phyloP scores from a whole-genome alignment of 2,329 filamentous ascomycete species.

The Fusarium irregulare region DNA sequence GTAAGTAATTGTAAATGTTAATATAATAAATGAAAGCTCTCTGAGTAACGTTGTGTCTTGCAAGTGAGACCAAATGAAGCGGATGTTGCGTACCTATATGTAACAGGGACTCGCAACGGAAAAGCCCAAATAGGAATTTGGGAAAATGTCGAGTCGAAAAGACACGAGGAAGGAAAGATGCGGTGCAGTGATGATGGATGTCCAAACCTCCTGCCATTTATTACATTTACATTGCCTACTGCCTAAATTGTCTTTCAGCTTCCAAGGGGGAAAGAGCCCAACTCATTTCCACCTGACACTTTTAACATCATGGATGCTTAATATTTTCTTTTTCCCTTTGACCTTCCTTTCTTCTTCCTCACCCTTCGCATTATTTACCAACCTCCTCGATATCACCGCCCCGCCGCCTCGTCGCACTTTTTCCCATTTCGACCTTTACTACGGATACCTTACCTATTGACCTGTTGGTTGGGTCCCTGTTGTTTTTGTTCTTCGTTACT shows the following conservation, averaged over 20 bases:
- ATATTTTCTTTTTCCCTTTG: constrained; percentile 31
- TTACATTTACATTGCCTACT: background rate
- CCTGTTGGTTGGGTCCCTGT: constrained; percentile 8
- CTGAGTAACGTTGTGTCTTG: background rate
- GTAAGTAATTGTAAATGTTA: background rate
- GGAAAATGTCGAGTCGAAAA: background rate
- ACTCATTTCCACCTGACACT: constrained; percentile 38
- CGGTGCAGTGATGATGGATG: background rate
- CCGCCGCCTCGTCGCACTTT: constrained; percentile 31
- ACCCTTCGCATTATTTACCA: constrained; percentile 4
- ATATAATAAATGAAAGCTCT: background rate
- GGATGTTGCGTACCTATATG: constrained; percentile 14
- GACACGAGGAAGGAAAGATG: background rate
- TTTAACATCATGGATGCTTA: constrained; percentile 4
- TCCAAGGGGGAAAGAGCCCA: constrained; percentile 20
- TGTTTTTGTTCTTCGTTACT: background rate
- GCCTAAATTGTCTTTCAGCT: constrained; percentile 5
- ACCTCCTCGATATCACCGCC: constrained; percentile 18
- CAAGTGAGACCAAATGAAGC: constrained; percentile 7
- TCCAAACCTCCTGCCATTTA: constrained; percentile 6
- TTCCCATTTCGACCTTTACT: constrained; percentile 11
- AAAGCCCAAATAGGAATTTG: constrained; percentile 21
- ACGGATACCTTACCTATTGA: background rate
- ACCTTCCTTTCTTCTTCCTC: constrained; percentile 11
- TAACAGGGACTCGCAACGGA: constrained; percentile 19